Percentiles rank a stretch among this genome's conserved stretches.
Evolutionary conservation across 2,329 filamentous ascomycete genomes (phyloP).

Genomic region (Venturia aucupariae): DNA sequence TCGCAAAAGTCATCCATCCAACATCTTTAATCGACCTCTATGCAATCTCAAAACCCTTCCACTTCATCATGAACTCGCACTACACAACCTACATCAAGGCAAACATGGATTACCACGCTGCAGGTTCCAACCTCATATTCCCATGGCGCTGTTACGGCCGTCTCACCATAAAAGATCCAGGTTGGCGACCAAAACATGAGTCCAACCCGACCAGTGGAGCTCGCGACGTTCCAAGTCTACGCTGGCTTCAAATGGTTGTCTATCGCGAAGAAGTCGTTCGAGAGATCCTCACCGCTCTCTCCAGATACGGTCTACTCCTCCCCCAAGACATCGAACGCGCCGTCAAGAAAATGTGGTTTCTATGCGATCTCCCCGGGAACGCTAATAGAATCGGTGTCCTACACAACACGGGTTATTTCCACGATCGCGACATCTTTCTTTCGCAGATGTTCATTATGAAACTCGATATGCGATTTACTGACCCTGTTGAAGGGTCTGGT

Average conservation of each 20-base stretch:
- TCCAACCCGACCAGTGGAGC: slow-evolving; percentile 23
- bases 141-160: slow-evolving; percentile 50
- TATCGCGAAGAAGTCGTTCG: slow-evolving; percentile 47
- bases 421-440: slow-evolving; percentile 50
- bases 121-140: slow-evolving; percentile 49
- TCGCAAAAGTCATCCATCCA: slow-evolving; percentile 23
- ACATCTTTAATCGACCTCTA: slow-evolving; percentile 24
- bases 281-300: slow-evolving; percentile 55
- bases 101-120: slow-evolving; percentile 46
- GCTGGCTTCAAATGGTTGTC: slow-evolving; percentile 59
- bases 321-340: slow-evolving; percentile 27
- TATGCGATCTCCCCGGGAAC: slow-evolving; percentile 58
- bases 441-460: slow-evolving; percentile 61
- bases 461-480: slow-evolving; percentile 58
- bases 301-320: slow-evolving; percentile 47
- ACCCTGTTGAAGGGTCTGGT: slow-evolving; percentile 49
- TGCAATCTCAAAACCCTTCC: slow-evolving; percentile 31
- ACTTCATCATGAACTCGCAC: slow-evolving; percentile 33
- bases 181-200: slow-evolving; percentile 32
- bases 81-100: slow-evolving; percentile 49
- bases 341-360: slow-evolving; percentile 56
- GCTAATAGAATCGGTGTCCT: slow-evolving; percentile 46
- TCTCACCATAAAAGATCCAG: slow-evolving; percentile 53
- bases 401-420: slow-evolving; percentile 45
- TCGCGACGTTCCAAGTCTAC: slow-evolving; percentile 52